Conservation (phyloP, 2,329 filamentous ascomycete genomes). For the Didymella exigua region DNA sequence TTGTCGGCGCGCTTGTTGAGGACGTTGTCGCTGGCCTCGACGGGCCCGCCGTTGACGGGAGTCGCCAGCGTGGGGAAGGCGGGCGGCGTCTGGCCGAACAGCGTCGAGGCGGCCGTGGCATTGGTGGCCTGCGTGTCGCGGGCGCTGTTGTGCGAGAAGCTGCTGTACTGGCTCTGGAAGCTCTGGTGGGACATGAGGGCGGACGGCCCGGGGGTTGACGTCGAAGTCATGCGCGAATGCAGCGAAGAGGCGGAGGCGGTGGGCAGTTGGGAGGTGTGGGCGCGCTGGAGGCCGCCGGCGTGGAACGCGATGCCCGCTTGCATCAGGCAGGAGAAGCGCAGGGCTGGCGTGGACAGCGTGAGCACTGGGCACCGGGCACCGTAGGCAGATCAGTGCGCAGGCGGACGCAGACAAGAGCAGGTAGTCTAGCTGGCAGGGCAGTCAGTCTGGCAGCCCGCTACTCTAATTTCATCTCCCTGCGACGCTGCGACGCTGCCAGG, state of each 20-base stretch:
- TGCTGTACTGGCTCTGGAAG: conserved; percentile 56
- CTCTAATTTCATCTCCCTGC: conserved; percentile 37
- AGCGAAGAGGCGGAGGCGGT: conserved; percentile 23
- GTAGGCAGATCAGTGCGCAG: neutral
- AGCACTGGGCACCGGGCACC: no score
- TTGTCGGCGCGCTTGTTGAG: conserved; percentile 97
- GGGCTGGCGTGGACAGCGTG: no score
- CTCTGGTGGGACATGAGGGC: conserved; percentile 53
- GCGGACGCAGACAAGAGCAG: neutral
- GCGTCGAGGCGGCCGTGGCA: conserved; percentile 52
- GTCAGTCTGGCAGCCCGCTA: conserved; percentile 2
- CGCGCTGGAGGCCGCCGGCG: conserved; percentile 24
- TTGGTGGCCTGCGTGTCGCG: conserved; percentile 57
- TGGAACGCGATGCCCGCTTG: conserved; percentile 35
- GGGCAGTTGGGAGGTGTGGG: conserved; percentile 33
- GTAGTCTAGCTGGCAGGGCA: no score
- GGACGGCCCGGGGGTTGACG: conserved; percentile 42
- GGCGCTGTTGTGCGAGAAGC: conserved; percentile 53
- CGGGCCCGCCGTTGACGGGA: conserved; percentile 61
- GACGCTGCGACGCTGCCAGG: conserved; percentile 17
- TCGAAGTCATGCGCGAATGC: conserved; percentile 44
- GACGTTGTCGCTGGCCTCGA: conserved; percentile 85
- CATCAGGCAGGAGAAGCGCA: conserved; percentile 26
- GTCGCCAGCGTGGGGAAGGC: conserved; percentile 42
- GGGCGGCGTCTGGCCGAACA: conserved; percentile 48